phyloP scores from a whole-genome alignment of 2,329 filamentous ascomycete species.

The Epichloe sylvatica region DNA sequence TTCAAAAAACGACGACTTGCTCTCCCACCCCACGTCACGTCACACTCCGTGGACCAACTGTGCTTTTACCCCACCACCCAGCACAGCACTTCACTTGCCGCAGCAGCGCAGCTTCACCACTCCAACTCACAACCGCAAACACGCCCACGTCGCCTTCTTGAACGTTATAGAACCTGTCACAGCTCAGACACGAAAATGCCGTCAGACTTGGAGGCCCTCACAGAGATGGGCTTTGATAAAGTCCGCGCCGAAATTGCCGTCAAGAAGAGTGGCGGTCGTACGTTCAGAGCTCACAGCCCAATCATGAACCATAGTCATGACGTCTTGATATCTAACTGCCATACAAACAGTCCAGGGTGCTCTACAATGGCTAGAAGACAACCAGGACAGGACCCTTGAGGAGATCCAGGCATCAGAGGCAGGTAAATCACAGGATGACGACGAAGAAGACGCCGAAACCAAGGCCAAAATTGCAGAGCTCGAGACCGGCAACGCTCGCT shows the following conservation, averaged over 20 bases:
- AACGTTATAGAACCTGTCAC: not conserved
- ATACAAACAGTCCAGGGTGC: conserved; percentile 60
- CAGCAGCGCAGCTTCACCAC: not conserved
- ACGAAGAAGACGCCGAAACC: conserved; percentile 34
- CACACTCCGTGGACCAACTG: not conserved
- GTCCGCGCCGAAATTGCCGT: conserved; percentile 71
- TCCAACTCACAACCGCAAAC: conserved; percentile 2
- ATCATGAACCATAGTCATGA: not conserved
- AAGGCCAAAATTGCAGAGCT: conserved; percentile 49
- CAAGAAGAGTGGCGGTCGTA: conserved; percentile 68
- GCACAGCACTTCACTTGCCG: not conserved
- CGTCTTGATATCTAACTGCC: not conserved
- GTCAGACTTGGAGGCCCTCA: conserved; percentile 45
- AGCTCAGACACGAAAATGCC: conserved; percentile 32
- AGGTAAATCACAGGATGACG: conserved; percentile 30
- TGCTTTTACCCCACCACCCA: not conserved
- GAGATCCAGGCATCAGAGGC: conserved; percentile 48
- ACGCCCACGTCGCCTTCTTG: not conserved
- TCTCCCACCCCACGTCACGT: no score
- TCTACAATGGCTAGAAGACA: conserved; percentile 87
- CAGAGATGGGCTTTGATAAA: conserved; percentile 71
- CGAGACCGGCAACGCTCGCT: conserved; percentile 55
- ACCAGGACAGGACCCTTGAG: conserved; percentile 75
- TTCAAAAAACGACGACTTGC: no score
- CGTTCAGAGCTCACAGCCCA: conserved; percentile 20